Percentiles rank a stretch among this genome's conserved stretches.
Evolutionary conservation across 2,329 filamentous ascomycete species (phyloP).

Genomic region (Ambrosiella xylebori): DNA sequence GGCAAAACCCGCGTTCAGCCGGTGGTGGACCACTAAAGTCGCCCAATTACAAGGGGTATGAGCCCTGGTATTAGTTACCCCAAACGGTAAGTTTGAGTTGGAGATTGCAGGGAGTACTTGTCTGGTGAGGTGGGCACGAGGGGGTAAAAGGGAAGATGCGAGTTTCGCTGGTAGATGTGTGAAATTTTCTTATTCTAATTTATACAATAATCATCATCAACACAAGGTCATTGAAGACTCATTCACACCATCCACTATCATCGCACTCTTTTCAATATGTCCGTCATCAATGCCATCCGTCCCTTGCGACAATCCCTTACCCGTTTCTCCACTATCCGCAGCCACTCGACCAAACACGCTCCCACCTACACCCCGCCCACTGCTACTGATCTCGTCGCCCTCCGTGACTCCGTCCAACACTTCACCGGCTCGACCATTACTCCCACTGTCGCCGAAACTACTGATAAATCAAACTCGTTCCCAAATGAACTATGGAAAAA

Average conservation of each 20-base stretch:
- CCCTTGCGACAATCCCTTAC: background rate
- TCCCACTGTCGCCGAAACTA: constrained; percentile 61
- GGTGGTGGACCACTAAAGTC: constrained; percentile 8
- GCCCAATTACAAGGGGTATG: background rate
- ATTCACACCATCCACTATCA: background rate
- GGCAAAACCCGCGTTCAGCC: constrained; percentile 27
- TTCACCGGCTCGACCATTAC: constrained; percentile 79
- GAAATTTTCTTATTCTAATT: too few relatives aligned
- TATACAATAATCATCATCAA: too few relatives aligned
- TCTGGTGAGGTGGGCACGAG: background rate
- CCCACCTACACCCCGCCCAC: constrained; percentile 51
- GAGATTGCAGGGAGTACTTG: background rate
- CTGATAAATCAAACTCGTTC: constrained; percentile 79
- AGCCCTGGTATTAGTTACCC: constrained; percentile 13
- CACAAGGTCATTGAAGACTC: background rate
- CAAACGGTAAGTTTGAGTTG: constrained; percentile 7
- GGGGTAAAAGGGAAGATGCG: background rate
- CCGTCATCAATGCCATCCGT: constrained; percentile 12
- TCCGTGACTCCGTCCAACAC: constrained; percentile 71
- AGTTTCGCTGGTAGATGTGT: too few relatives aligned
- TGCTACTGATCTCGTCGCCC: constrained; percentile 56
- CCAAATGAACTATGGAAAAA: constrained; percentile 86
- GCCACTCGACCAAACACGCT: constrained; percentile 42
- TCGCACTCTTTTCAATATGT: background rate
- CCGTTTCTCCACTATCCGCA: constrained; percentile 22